Evolutionary conservation across 495 filamentous ascomycete species (phyloP), one percentile per base, ranked within the genome.

Genomic region (Xylaria longipes): DNA sequence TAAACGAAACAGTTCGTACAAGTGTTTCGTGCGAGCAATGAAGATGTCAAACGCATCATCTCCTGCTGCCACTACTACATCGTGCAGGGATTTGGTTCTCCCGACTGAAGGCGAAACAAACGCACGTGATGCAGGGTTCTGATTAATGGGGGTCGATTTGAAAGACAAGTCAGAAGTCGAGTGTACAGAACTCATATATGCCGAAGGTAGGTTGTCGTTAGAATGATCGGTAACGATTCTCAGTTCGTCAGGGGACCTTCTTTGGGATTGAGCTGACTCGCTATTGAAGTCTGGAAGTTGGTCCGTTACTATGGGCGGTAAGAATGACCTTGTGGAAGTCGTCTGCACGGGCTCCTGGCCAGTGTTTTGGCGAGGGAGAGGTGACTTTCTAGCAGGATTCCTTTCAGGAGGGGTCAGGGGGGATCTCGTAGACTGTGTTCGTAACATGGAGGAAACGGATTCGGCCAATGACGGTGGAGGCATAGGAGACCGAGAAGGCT

Each of bases 1-100:
- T 15, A 92, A 79, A 35, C 85, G 82, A 75, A 97, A 93, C 7
- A 93, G 82, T 70, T 88, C 87, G 67, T 88, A 87, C 73, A 94
- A 85, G 76, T 91, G 91, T 41, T 84, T 84, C 25, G 91, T 89
- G 45, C 92, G 90, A 3, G 78, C 70, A 39, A 89, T 87, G 74
- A 97, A 95, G 4, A 90, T 87, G 0, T 84, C 77, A 71, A 95
- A 82, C 0, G 93, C 91, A 60, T 88, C 88, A 48, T 93, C 90
- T 17, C 85, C 86, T 45, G 83, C 80, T 63, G 85, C 75, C 48
- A 69, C 57, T 33, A 81, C 80, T 6, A 77, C 78, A 69, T 85
- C 82, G 1, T 77, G 78, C 15, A 84, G 57, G 25, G 78, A 75
- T 17, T 68, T 72, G 17, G 72, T 65, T 71, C 74, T 78, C 14